These are phyloP conservation scores for Epichloe elymi DNA, from an alignment of 2,329 filamentous ascomycete genomes.

Conservation along the genomic window DNA sequence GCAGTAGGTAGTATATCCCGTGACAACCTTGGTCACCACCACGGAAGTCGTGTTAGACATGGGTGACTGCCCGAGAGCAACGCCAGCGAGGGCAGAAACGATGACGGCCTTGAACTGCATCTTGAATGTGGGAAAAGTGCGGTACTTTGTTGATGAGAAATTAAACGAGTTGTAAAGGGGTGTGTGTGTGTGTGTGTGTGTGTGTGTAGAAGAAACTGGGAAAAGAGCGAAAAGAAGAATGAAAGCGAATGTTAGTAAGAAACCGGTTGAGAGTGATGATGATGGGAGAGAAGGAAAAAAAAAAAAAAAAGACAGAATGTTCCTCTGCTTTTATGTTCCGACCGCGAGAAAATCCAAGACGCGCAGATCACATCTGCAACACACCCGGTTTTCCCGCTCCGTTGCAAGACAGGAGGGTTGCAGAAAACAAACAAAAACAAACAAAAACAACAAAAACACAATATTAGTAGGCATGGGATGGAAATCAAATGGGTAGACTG, in stretches of 20 bases:
- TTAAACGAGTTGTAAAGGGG: no score
- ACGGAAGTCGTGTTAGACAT: constrained; percentile 1
- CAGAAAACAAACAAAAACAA: no score
- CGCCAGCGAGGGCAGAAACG: neutral
- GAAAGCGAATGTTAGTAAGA: neutral
- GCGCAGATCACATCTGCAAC: no score
- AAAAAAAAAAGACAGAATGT: neutral
- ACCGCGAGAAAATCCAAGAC: neutral
- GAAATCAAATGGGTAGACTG: neutral
- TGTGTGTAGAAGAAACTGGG: no score
- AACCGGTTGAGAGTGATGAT: neutral
- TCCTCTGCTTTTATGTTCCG: neutral
- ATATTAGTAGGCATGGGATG: neutral
- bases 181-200: no score
- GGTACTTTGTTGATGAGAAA: neutral
- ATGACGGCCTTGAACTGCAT: constrained; percentile 2
- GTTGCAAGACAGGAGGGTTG: no score
- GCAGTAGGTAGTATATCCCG: constrained; percentile 28
- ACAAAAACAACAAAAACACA: neutral
- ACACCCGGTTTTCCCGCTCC: no score
- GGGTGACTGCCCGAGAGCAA: neutral
- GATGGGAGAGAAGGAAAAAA: neutral
- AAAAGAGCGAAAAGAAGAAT: neutral
- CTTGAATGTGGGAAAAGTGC: neutral
- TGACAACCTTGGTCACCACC: constrained; percentile 22